phyloP scores from a whole-genome alignment of 2,329 filamentous ascomycete genomes.

The Dactylellina drechsleri region DNA sequence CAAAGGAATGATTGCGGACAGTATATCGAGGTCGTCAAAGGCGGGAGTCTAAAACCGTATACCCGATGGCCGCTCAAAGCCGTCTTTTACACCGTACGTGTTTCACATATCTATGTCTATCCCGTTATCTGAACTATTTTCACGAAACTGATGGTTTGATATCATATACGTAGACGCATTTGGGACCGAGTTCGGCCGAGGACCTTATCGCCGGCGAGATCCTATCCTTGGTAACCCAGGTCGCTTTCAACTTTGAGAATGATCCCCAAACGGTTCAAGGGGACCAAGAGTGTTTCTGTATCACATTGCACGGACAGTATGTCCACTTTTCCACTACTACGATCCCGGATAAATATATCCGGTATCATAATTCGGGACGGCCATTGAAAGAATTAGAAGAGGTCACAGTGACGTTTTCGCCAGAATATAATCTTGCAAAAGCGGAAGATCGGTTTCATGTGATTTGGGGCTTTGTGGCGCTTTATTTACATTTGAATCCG shows the following conservation, averaged over 20 bases:
- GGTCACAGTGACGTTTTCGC: slow-evolving; percentile 37
- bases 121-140: neutral
- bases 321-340: slow-evolving; percentile 37
- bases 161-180: slow-evolving; percentile 26
- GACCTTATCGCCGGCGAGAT: slow-evolving; percentile 44
- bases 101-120: neutral
- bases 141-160: slow-evolving; percentile 3
- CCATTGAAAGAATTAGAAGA: slow-evolving; percentile 35
- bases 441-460: slow-evolving; percentile 39
- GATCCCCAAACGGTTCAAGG: slow-evolving; percentile 37
- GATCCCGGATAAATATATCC: slow-evolving; percentile 48
- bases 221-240: slow-evolving; percentile 40
- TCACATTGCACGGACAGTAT: slow-evolving; percentile 50
- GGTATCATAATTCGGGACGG: slow-evolving; percentile 41
- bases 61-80: slow-evolving; percentile 50
- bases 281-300: slow-evolving; percentile 48
- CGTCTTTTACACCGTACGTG: slow-evolving; percentile 40
- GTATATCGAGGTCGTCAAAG: slow-evolving; percentile 41
- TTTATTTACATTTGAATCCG: slow-evolving; percentile 47
- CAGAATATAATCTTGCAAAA: slow-evolving; percentile 45
- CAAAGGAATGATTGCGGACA: slow-evolving; percentile 47
- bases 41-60: slow-evolving; percentile 31
- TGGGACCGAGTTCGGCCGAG: slow-evolving; percentile 29
- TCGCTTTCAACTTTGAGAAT: slow-evolving; percentile 53
- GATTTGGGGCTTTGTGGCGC: slow-evolving; percentile 41